Evolutionary conservation across 495 filamentous ascomycete species (phyloP), one percentile per base, ranked within the genome.

Genomic region (Aspergillus diversus): DNA sequence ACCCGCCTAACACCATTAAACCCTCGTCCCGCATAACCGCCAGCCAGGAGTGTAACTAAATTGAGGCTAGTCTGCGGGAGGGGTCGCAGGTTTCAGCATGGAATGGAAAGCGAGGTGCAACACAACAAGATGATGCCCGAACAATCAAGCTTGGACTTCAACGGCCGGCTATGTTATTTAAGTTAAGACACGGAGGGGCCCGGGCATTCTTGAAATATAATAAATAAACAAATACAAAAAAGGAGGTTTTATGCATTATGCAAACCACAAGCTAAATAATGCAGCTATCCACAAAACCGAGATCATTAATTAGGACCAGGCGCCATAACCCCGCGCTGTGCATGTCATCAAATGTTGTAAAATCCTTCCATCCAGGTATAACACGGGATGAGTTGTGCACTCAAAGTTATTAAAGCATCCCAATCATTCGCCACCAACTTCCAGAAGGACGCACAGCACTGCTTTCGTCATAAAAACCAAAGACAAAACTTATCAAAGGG

Each of bases 271-370:
- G 55, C 42, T 55, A 59, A 64, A 56, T 56, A 17, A 72, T 66
- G 65, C 63, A 68, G 68, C 61, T 68, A 69, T 66, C 53, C 63
- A 66, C 62, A 63, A 67, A 55, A 59, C 55, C 54, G 57, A 69
- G 62, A 64, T 60, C 62, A 59, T 69, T 64, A 60, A 68, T 43
- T 50, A 50, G 21, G 59, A 68, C 74, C 73, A 73, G 68, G 72
- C 77, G 77, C 77, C 77, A 55, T 70, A 77, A 78, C 77, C 75
- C 77, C 75, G 71, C 71, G 77, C 77, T 80, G 75, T 80, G 76
- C 77, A 78, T 75, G 73, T 75, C 70, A 74, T 71, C 59, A 68
- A 66, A 69, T 35, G 64, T 61, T 33, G 63, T 60, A 55, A 55
- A 55, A 63, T 53, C 50, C 48, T 39, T 50, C 34, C 34, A 17